A percentile compares a stretch with the other conserved stretches of the same genome.
phyloP scores from a whole-genome alignment of 2,329 filamentous ascomycete species.

The Dendrostoma leiphaemia region DNA sequence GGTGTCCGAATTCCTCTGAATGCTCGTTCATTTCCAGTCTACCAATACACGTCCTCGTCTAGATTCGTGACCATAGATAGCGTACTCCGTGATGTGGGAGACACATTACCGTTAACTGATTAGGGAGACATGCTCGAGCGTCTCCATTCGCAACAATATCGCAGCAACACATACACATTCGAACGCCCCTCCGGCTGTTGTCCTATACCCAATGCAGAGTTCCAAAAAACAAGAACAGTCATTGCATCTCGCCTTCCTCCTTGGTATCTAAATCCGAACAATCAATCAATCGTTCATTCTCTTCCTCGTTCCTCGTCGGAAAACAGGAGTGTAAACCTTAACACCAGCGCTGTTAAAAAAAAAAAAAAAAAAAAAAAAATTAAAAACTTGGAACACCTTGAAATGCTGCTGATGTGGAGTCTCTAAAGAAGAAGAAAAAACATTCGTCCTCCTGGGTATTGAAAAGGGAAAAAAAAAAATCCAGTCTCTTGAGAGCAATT shows the following conservation, averaged over 20 bases:
- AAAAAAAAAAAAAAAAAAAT: neutral
- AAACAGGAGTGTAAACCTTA: neutral
- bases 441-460: too few species aligned
- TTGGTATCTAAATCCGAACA: slow-evolving; percentile 12
- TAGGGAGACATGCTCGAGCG: neutral
- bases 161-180: neutral
- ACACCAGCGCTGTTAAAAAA: slow-evolving; percentile 16
- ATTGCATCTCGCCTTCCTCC: neutral
- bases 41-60: neutral
- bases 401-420: neutral
- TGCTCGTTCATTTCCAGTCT: neutral
- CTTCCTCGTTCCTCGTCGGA: neutral
- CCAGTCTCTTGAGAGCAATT: too few species aligned
- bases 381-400: neutral
- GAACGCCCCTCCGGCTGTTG: neutral
- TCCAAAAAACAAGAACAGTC: neutral
- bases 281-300: neutral
- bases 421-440: too few species aligned
- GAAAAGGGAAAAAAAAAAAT: too few species aligned
- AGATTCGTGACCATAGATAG: neutral
- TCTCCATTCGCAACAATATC: neutral
- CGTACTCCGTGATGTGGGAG: too few species aligned
- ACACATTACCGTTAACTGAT: neutral
- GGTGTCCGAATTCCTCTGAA: neutral
- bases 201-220: neutral